Evolutionary conservation across 306 rosid species (phyloP).

Genomic region (Prunus mira): DNA sequence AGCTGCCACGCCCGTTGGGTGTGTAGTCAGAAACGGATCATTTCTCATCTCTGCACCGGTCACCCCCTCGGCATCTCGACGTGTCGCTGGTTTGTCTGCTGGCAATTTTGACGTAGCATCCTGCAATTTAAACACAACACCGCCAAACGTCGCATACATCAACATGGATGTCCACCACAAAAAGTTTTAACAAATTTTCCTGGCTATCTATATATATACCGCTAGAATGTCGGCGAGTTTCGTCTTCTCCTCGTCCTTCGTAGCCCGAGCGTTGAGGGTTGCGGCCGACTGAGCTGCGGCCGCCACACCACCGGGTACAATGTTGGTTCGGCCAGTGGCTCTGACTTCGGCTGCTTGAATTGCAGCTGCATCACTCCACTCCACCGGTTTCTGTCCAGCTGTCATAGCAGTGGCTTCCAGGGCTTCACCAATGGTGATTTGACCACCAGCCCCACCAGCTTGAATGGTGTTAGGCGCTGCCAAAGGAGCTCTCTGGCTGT

Average conservation of each 20-base stretch:
- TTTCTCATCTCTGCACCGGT: slow-evolving; percentile 71
- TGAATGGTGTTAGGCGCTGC: slow-evolving; percentile 20
- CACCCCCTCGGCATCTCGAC: slow-evolving; percentile 66
- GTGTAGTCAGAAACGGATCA: slow-evolving; percentile 56
- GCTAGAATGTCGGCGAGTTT: slow-evolving; percentile 56
- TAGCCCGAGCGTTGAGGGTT: slow-evolving; percentile 47
- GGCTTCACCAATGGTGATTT: slow-evolving; percentile 76
- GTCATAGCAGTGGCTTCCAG: slow-evolving; percentile 60
- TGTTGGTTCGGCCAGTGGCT: slow-evolving; percentile 60
- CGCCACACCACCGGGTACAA: slow-evolving; percentile 62
- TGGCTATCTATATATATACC: slow-evolving; percentile 16
- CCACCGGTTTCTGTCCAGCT: slow-evolving; percentile 52
- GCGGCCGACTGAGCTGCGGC: slow-evolving; percentile 76
- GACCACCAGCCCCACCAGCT: slow-evolving; percentile 11
- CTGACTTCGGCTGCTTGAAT: slow-evolving; percentile 78
- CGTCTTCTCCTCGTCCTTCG: slow-evolving; percentile 47
- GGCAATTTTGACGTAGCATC: slow-evolving; percentile 56
- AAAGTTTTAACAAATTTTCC: too few species aligned
- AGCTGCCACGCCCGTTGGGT: slow-evolving; percentile 65
- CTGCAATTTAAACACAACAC: slow-evolving; percentile 11
- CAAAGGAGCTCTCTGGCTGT: slow-evolving; percentile 28
- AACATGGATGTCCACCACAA: too few species aligned
- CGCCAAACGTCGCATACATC: too few species aligned
- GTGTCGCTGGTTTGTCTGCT: slow-evolving; percentile 46
- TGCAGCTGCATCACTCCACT: slow-evolving; percentile 65